Evolutionary conservation across 495 filamentous ascomycete genomes (phyloP), one percentile per base, ranked within the genome.

Genomic region (Penicillium longicatenatum): DNA sequence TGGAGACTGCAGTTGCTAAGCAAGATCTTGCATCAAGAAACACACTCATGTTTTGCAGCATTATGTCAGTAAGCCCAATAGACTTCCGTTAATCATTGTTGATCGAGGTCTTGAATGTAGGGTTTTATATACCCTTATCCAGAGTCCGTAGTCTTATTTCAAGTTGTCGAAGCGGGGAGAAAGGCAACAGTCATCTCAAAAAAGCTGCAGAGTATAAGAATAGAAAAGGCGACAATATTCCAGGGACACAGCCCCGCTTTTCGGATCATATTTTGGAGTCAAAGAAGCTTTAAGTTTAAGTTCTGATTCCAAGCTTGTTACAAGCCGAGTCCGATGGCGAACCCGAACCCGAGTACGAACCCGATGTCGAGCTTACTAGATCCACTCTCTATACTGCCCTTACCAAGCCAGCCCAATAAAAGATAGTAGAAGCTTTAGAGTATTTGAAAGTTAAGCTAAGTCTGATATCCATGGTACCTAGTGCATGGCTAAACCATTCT

Each of bases 321-420:
- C 14, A 55, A 55, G 31, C 56, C 30, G 50, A 59, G 31, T 19
- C 16, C 50, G 50, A 54, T 43, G 19, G 14, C 57, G 50, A 59
- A 59, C 29, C 57, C 57, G 57, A 59, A 54, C 44, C 43, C 50
- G 50, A 45, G 3, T 39, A 17, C 14, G 37, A 39, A 6, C 0
- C 37, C 37, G 37, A 39, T n/a, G 14, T 9, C 31, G 31, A 35
- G 31, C 12, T 35, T 11, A 35, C 9, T 9, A 10, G 31, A 11
- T 35, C 31, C 31, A 35, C 31, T 35, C 12, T 35, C 4, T 14
- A 35, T 35, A 14, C 31, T 35, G 9, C 12, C 8, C 2, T 14
- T 8, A 10, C 12, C 31, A 35, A 35, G 12, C 12, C 6, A 35
- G 12, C 12, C 31, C 31, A 35, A 35, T 35, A 1, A 35, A 35